phyloP scores from a whole-genome alignment of 2,329 filamentous ascomycete genomes.

The Sclerotinia nivalis region DNA sequence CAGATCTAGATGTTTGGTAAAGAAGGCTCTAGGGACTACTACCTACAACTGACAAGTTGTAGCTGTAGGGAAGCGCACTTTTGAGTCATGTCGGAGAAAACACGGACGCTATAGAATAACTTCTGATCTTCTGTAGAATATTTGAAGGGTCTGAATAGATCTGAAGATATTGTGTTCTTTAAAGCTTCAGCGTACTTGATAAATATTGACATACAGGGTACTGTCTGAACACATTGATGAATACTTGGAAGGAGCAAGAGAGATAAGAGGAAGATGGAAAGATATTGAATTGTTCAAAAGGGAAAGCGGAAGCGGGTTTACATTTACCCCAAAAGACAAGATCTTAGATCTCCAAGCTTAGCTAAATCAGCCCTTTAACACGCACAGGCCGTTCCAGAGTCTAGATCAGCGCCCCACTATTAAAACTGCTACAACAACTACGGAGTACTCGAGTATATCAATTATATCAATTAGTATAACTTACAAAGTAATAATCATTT shows the following conservation, averaged over 20 bases:
- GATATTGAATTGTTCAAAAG: not conserved
- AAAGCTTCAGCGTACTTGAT: not conserved
- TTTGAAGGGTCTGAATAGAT: not conserved
- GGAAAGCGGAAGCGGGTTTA: too few species aligned
- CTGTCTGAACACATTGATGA: not conserved
- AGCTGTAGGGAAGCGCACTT: not conserved
- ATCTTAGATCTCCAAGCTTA: too few species aligned
- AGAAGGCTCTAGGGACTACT: not conserved
- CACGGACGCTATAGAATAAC: not conserved
- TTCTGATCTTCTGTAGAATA: not conserved
- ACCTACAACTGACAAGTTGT: not conserved
- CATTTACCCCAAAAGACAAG: too few species aligned
- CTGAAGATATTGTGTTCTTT: not conserved
- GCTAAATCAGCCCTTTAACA: too few species aligned
- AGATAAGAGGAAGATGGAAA: not conserved
- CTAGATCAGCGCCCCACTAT: too few species aligned
- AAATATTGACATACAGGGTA: not conserved
- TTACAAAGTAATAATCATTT: too few species aligned
- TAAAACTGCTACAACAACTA: too few species aligned
- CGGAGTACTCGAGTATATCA: too few species aligned
- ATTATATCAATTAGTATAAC: too few species aligned
- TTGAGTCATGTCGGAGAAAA: not conserved
- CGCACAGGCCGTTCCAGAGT: too few species aligned
- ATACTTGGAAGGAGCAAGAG: not conserved
- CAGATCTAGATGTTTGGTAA: constrained; percentile 8